Conservation (phyloP, 352 stramenopile genomes). For the Globisporangium emineosum region DNA sequence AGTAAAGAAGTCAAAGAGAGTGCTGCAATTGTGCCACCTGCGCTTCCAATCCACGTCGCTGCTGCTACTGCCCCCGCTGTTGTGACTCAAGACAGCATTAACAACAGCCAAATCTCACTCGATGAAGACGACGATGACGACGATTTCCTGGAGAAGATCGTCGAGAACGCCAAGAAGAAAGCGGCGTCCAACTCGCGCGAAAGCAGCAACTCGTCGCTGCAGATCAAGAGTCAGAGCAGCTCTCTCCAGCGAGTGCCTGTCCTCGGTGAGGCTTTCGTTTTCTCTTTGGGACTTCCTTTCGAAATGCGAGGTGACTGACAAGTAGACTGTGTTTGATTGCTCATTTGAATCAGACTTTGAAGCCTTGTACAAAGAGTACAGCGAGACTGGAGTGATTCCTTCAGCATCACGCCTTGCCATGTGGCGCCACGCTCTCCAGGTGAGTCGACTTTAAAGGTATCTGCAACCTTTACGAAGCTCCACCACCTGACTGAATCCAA, state of each 20-base stretch:
- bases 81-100: not conserved
- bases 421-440: slow-evolving; percentile 56
- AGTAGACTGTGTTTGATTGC: not conserved
- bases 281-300: not conserved
- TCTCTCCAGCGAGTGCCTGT: slow-evolving; percentile 21
- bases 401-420: slow-evolving; percentile 40
- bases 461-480: not conserved
- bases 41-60: slow-evolving; percentile 12
- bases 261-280: slow-evolving; percentile 1
- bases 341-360: slow-evolving; percentile 29
- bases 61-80: not conserved
- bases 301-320: not conserved
- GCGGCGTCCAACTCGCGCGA: slow-evolving; percentile 37
- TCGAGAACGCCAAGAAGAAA: slow-evolving; percentile 51
- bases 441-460: slow-evolving; percentile 3
- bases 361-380: slow-evolving; percentile 27
- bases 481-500: not conserved
- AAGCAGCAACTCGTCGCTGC: slow-evolving; percentile 48
- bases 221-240: slow-evolving; percentile 62
- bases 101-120: slow-evolving; percentile 27
- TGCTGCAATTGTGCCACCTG: slow-evolving; percentile 14
- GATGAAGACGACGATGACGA: slow-evolving; percentile 37
- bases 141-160: slow-evolving; percentile 57
- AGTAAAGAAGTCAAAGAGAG: not conserved
- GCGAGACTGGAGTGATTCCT: slow-evolving; percentile 35